Evolutionary conservation across 1,139 yeast species (phyloP).

Genomic region (Protomyces inundatus): DNA sequence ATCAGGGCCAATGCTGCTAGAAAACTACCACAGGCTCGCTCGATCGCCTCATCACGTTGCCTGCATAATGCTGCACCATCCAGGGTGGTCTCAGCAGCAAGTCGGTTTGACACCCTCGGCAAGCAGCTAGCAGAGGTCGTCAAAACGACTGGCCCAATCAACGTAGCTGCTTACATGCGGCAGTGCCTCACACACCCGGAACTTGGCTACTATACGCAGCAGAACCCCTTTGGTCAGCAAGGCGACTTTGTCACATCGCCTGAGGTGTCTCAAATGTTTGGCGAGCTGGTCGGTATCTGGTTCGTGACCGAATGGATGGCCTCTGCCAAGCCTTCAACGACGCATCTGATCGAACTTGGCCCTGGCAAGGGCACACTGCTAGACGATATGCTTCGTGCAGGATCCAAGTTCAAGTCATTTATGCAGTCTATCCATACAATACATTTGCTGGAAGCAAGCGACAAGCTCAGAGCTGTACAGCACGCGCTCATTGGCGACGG

Average conservation of each 20-base stretch:
- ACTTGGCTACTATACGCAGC: constrained; percentile 72
- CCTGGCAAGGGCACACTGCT: constrained; percentile 82
- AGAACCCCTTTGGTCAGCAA: constrained; percentile 61
- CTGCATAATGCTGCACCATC: background rate
- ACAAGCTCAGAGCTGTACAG: constrained; percentile 58
- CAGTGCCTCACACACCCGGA: constrained; percentile 77
- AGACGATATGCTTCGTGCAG: constrained; percentile 52
- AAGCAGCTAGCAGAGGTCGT: constrained; percentile 16
- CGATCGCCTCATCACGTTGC: background rate
- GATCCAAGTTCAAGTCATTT: constrained; percentile 38
- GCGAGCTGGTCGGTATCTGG: constrained; percentile 82
- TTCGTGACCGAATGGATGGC: constrained; percentile 50
- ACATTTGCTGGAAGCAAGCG: constrained; percentile 67
- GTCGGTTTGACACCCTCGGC: constrained; percentile 1
- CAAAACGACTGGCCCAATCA: constrained; percentile 68
- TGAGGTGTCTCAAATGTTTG: constrained; percentile 81
- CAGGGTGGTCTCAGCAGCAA: background rate
- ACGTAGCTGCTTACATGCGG: constrained; percentile 70
- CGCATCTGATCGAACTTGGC: constrained; percentile 74
- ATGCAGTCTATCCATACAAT: constrained; percentile 42
- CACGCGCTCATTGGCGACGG: constrained; percentile 46
- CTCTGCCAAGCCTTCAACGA: constrained; percentile 49
- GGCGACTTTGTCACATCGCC: constrained; percentile 87
- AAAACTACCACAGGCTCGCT: background rate
- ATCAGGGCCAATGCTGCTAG: too few species aligned